A percentile compares a stretch with the other conserved stretches of the same genome.
phyloP scores from a whole-genome alignment of 176 grass and related monocot species.

The Aegilops speltoides region DNA sequence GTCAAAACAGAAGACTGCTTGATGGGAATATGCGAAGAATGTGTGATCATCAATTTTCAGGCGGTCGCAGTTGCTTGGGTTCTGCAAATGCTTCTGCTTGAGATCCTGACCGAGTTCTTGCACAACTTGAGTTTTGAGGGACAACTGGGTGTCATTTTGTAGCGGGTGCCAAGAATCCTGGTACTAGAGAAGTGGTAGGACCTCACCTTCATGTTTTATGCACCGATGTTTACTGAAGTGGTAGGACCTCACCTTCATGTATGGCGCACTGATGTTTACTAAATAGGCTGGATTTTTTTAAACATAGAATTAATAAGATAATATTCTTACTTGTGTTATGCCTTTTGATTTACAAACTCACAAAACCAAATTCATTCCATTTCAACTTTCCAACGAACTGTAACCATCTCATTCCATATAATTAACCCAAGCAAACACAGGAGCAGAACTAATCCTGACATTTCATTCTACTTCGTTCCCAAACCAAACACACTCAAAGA shows the following conservation, averaged over 20 bases:
- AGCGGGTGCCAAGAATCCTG: conserved; percentile 8
- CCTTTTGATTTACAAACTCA: too few relatives aligned
- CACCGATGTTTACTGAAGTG: conserved; percentile 11
- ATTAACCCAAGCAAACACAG: too few relatives aligned
- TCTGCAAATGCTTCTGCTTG: background rate
- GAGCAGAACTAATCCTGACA: too few relatives aligned
- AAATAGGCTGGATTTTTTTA: conserved; percentile 30
- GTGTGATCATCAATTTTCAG: conserved; percentile 16
- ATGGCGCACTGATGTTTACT: conserved; percentile 29
- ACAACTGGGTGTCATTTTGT: conserved; percentile 24
- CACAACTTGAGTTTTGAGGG: conserved; percentile 39
- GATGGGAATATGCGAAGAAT: conserved; percentile 22
- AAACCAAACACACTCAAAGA: too few relatives aligned
- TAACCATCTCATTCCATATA: too few relatives aligned
- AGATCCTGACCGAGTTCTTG: conserved; percentile 29
- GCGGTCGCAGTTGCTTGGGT: background rate
- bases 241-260: conserved; percentile 41
- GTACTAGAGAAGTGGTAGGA: conserved; percentile 42
- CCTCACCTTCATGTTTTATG: conserved; percentile 39
- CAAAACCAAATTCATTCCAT: too few relatives aligned
- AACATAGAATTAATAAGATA: conserved; percentile 34
- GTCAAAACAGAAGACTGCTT: conserved; percentile 82
- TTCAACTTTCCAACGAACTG: too few relatives aligned
- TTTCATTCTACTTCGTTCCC: too few relatives aligned
- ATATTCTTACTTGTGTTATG: background rate